phyloP scores from a whole-genome alignment of 2,329 filamentous ascomycete genomes.

The Cryoendolithus antarcticus region DNA sequence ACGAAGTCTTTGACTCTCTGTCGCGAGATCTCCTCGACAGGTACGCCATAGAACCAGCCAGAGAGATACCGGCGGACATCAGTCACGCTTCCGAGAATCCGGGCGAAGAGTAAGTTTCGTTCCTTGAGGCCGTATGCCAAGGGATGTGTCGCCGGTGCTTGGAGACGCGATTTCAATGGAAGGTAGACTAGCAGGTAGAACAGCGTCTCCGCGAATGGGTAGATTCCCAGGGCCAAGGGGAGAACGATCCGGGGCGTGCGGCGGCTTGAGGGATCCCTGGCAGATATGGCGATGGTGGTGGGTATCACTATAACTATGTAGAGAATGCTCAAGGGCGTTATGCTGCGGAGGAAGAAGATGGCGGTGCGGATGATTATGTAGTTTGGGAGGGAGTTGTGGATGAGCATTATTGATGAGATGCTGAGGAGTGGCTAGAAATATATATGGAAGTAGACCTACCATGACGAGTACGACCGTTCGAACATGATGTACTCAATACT shows the following conservation, averaged over 20 bases:
- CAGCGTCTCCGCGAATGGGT: constrained; percentile 34
- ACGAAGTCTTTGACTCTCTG: constrained; percentile 55
- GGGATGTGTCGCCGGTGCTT: constrained; percentile 38
- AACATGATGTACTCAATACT: too few species aligned
- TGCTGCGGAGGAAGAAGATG: constrained; percentile 4
- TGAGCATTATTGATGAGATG: too few species aligned
- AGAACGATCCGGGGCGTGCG: background rate
- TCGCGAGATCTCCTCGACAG: constrained; percentile 40
- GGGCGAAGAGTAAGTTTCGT: constrained; percentile 42
- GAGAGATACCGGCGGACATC: constrained; percentile 44
- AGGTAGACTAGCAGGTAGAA: constrained; percentile 43
- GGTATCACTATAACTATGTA: background rate
- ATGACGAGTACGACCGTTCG: too few species aligned
- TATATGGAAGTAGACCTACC: too few species aligned
- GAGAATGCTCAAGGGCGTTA: constrained; percentile 2
- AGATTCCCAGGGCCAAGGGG: constrained; percentile 25
- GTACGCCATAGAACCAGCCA: constrained; percentile 50
- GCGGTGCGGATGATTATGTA: constrained; percentile 6
- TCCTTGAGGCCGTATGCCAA: constrained; percentile 30
- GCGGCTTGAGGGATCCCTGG: too few species aligned
- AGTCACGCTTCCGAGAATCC: constrained; percentile 38
- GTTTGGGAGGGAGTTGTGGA: constrained; percentile 7
- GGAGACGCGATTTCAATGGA: constrained; percentile 36
- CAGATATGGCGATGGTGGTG: too few species aligned
- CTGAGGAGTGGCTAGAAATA: too few species aligned